Evolutionary conservation across 1,139 yeast species (phyloP).

Genomic region (Diutina scorzettiae): DNA sequence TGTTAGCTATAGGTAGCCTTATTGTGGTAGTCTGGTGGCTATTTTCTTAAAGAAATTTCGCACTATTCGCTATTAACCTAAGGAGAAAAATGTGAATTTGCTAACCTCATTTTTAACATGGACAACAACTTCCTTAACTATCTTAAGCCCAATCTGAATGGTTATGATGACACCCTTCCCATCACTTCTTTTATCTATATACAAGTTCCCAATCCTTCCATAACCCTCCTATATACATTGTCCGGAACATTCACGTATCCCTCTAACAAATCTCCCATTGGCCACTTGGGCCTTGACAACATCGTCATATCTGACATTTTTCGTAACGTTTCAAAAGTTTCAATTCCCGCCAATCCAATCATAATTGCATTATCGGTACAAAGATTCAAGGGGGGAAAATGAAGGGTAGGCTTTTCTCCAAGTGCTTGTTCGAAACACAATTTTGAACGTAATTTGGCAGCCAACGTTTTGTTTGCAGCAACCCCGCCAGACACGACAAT

Average conservation of each 20-base stretch:
- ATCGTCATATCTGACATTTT: slow-evolving; percentile 39
- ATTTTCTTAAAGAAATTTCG: no score
- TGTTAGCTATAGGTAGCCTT: no score
- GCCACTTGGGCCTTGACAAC: slow-evolving; percentile 66
- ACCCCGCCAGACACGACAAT: slow-evolving; percentile 92
- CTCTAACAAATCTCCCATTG: slow-evolving; percentile 36
- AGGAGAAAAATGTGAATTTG: no score
- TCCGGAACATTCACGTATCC: slow-evolving; percentile 31
- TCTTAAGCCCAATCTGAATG: neutral
- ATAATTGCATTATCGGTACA: slow-evolving; percentile 94
- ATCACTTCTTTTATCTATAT: no score
- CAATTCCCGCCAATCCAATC: slow-evolving; percentile 98
- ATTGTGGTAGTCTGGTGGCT: no score
- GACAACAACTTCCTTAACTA: no score
- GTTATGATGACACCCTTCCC: no score
- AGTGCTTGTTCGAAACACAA: slow-evolving; percentile 19
- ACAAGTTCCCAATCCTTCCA: no score
- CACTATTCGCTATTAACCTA: no score
- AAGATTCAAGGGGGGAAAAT: slow-evolving; percentile 58
- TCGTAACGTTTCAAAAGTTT: slow-evolving; percentile 48
- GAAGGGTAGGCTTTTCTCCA: slow-evolving; percentile 17
- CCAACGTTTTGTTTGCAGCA: slow-evolving; percentile 63
- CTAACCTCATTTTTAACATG: no score
- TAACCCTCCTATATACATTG: neutral
- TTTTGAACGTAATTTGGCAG: slow-evolving; percentile 22